These are phyloP conservation scores for Rosa chinensis DNA, from an alignment of 306 rosid genomes.

Conservation along the genomic window DNA sequence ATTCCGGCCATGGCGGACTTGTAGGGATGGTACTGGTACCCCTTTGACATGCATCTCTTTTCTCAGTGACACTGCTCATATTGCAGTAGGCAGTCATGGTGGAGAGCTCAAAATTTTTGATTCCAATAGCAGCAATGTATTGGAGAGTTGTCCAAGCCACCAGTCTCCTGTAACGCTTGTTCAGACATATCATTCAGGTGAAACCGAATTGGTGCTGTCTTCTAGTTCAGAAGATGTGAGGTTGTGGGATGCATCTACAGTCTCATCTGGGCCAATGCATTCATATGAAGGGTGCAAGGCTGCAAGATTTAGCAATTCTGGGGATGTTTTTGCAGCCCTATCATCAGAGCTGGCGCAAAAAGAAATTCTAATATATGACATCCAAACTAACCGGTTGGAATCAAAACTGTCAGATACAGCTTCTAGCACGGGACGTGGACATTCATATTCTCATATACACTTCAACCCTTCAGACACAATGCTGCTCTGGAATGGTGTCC, in stretches of 20 bases:
- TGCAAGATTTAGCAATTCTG: constrained; percentile 85
- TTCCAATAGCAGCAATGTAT: constrained; percentile 61
- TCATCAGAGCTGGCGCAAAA: constrained; percentile 63
- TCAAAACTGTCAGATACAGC: constrained; percentile 59
- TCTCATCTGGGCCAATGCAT: constrained; percentile 76
- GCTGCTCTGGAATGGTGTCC: constrained; percentile 95
- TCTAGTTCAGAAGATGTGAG: constrained; percentile 84
- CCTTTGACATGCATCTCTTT: constrained; percentile 86
- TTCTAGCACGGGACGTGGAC: constrained; percentile 71
- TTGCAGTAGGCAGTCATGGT: constrained; percentile 86
- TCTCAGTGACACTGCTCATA: constrained; percentile 77
- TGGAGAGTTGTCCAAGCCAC: constrained; percentile 84
- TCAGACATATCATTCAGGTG: constrained; percentile 72
- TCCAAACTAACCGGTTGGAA: constrained; percentile 66
- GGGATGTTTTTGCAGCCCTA: constrained; percentile 76
- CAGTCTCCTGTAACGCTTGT: constrained; percentile 81
- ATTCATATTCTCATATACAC: constrained; percentile 70
- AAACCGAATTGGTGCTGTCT: constrained; percentile 77
- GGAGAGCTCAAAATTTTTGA: constrained; percentile 92
- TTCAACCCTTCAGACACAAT: constrained; percentile 85
- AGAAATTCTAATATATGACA: constrained; percentile 81
- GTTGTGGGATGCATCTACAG: constrained; percentile 79
- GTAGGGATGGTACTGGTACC: constrained; percentile 81
- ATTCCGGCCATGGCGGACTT: constrained; percentile 95
- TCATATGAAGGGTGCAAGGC: constrained; percentile 95